Conservation (phyloP, 1,284 basidiomycete species). For the Tilletiopsis washingtonensis region DNA sequence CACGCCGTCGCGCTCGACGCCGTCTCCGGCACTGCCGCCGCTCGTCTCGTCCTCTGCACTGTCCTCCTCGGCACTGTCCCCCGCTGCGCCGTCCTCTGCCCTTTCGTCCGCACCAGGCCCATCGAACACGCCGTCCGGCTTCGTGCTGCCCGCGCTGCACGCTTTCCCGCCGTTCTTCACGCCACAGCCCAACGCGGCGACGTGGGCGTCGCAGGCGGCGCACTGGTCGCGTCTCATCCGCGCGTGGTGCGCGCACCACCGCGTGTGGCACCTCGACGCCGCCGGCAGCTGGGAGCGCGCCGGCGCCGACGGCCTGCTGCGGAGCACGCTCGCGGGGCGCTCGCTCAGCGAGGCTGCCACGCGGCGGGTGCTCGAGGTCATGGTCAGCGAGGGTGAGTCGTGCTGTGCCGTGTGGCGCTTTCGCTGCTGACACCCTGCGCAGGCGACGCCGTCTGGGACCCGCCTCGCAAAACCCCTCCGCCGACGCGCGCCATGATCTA, state of each 20-base stretch:
- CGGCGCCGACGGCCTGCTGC: not conserved
- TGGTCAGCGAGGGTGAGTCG: constrained; percentile 22
- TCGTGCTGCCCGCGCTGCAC: constrained; percentile 49
- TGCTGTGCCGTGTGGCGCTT: not conserved
- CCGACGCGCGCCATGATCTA: constrained; percentile 48
- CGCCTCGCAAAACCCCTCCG: no score
- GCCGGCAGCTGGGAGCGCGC: constrained; percentile 31
- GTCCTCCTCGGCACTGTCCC: no score
- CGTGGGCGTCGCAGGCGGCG: constrained; percentile 49
- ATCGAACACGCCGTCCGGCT: not conserved
- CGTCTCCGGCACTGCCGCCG: no score
- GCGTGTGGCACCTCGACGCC: constrained; percentile 48
- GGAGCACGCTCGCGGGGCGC: not conserved
- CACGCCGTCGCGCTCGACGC: no score
- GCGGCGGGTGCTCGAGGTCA: constrained; percentile 14
- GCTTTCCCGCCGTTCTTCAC: constrained; percentile 56
- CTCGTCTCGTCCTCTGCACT: no score
- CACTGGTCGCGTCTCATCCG: constrained; percentile 51
- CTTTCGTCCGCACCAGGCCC: not conserved
- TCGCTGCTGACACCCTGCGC: not conserved
- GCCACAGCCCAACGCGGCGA: constrained; percentile 52
- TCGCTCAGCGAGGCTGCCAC: constrained; percentile 14
- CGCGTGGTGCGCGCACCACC: constrained; percentile 48
- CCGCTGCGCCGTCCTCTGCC: no score
- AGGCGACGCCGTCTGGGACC: constrained; percentile 14